Conservation (phyloP, 306 rosid genomes). For the Cucurbita moschata region DNA sequence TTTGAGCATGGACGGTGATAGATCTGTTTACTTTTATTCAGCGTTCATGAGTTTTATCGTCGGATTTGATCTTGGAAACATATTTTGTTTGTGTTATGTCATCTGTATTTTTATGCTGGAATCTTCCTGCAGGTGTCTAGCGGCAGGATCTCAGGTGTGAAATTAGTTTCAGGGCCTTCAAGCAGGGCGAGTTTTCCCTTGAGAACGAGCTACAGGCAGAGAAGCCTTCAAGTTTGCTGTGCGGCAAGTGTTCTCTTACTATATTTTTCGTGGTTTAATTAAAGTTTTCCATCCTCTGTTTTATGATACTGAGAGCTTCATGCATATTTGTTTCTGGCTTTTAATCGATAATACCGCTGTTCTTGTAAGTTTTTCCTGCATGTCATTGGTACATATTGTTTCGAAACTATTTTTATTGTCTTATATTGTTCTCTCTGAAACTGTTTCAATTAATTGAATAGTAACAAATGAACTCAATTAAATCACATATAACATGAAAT, state of each 20-base stretch:
- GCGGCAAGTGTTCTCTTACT: conserved; percentile 27
- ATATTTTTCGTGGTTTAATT: not conserved
- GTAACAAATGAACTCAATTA: not conserved
- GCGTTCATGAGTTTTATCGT: not conserved
- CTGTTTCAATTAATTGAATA: no score
- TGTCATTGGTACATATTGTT: not conserved
- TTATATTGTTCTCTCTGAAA: not conserved
- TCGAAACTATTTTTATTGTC: not conserved
- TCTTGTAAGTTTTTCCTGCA: not conserved
- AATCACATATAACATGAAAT: not conserved
- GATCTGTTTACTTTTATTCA: not conserved
- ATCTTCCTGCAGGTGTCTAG: conserved; percentile 29
- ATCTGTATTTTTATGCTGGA: conserved; percentile 11
- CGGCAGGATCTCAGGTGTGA: conserved; percentile 30
- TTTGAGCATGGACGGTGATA: not conserved
- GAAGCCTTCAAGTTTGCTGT: conserved; percentile 40
- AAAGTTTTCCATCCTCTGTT: not conserved
- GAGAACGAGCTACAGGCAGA: conserved; percentile 20
- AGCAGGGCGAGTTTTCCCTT: conserved; percentile 41
- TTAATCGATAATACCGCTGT: not conserved
- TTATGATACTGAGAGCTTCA: not conserved
- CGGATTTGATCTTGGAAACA: not conserved
- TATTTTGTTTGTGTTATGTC: not conserved
- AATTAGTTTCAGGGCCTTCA: conserved; percentile 44
- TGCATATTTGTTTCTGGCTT: not conserved